Evolutionary conservation across 164 flowering plant genomes (phyloP), one percentile per base, ranked within the genome.

Genomic region (Chloranthus sessilifolius): DNA sequence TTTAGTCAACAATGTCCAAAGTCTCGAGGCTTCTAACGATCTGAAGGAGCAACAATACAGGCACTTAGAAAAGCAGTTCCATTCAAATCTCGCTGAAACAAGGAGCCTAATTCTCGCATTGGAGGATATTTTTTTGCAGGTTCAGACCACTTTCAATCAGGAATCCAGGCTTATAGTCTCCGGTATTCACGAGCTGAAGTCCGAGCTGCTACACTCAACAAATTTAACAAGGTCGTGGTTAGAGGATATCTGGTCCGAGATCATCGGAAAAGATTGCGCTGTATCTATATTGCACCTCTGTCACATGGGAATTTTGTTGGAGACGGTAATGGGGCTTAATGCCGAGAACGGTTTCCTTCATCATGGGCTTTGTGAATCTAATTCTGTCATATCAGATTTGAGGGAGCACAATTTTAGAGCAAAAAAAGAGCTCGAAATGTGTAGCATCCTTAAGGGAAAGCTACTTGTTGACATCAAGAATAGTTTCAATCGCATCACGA

Each of bases 211-310:
- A 7, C 55, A 68, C 28, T 74, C 80, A 2, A 62, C 62, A 12
- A 72, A 66, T 55, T 59, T 70, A 26, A 66, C 71, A 41, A 64
- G 66, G 54, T 72, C 82, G 55, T 77, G 76, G 65, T 79, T 88
- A 30, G 97, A 86, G 69, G 88, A 88, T 17, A 58, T 80, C 30
- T 92, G 91, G 91, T 81, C 91, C n/a, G 92, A 88, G 59, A 81
- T 86, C 33, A 68, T 92, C 55, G 65, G 58, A 20, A 88, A 84
- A 68, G 99, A 86, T 53, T 82, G 87, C 71, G 88, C 88, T 36
- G 42, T 88, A 25, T 86, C 96, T 30, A 86, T 82, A 27, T 55
- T 92, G 40, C 95, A 86, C 67, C 80, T 84, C 7, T 92, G 99
- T 61, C 95, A 92, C 66, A 78, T 80, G 72, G 97, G 95, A 20